phyloP scores from a whole-genome alignment of 73 alveolate species.

The Tetrahymena borealis region DNA sequence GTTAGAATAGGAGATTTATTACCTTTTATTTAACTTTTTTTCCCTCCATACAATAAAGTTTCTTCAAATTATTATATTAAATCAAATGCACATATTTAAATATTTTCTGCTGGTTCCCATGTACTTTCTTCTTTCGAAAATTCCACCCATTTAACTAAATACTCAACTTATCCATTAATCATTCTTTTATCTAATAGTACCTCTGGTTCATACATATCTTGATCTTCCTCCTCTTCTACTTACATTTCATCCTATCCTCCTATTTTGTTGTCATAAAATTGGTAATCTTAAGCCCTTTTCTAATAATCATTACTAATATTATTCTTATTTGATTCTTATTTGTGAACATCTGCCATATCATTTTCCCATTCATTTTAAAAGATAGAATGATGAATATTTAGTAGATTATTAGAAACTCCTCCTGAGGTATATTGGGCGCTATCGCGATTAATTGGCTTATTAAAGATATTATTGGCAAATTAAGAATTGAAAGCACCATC shows the following conservation, averaged over 20 bases:
- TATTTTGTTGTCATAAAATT: no score
- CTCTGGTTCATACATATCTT: not conserved
- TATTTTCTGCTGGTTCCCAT: not conserved
- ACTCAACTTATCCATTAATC: not conserved
- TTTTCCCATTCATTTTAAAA: not conserved
- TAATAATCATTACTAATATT: not conserved
- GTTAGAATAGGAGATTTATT: not conserved
- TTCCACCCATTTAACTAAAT: not conserved
- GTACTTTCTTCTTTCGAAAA: not conserved
- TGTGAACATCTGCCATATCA: not conserved
- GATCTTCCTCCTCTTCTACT: not conserved
- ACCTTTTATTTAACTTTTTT: not conserved
- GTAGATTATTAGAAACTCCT: not conserved
- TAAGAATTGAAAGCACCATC: not conserved
- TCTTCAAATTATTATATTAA: not conserved
- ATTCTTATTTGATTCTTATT: not conserved
- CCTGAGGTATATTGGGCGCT: not conserved
- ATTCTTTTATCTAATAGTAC: not conserved
- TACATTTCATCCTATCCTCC: not conserved
- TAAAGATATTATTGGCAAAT: not conserved
- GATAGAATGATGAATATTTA: not conserved
- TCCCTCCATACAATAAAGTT: not conserved
- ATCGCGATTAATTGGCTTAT: not conserved
- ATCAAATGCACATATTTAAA: not conserved
- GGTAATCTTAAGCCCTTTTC: not conserved